Conservation (phyloP, 768 basidiomycete genomes). For the Tricholomella constricta region DNA sequence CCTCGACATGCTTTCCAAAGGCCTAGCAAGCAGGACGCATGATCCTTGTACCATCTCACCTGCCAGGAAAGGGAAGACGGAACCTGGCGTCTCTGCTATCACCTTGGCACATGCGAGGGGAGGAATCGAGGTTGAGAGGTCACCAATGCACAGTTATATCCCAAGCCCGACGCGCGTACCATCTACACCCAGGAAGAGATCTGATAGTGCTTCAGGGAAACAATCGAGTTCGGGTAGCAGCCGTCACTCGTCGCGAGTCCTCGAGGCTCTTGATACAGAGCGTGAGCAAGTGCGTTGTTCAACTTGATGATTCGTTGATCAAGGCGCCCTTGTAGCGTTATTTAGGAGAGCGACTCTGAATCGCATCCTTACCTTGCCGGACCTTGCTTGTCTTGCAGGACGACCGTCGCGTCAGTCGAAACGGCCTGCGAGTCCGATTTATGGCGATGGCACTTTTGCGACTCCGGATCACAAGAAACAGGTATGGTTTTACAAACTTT, state of each 20-base stretch:
- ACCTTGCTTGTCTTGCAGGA: constrained; percentile 42
- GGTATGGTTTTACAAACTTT: background rate
- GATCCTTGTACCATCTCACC: background rate
- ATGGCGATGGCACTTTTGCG: background rate
- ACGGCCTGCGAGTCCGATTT: background rate
- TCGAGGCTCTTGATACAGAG: constrained; percentile 46
- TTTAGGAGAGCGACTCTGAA: constrained; percentile 39
- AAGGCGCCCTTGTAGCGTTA: constrained; percentile 27
- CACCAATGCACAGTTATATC: background rate
- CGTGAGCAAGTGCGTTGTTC: constrained; percentile 35
- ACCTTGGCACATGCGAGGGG: constrained; percentile 23
- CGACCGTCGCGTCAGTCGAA: background rate
- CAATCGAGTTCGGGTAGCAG: constrained; percentile 22
- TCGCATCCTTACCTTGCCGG: constrained; percentile 43
- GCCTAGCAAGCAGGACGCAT: constrained; percentile 27
- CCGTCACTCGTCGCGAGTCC: constrained; percentile 33
- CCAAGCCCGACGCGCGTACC: constrained; percentile 19
- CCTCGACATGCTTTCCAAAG: constrained; percentile 51
- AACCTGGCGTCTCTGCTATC: constrained; percentile 13
- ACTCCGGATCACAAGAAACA: constrained; percentile 7
- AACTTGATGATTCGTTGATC: background rate
- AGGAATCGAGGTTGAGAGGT: background rate
- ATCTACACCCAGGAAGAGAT: constrained; percentile 21
- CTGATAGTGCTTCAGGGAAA: background rate
- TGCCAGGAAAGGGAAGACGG: background rate